Evolutionary conservation across 306 rosid species (phyloP), one percentile per base, ranked within the genome.

Genomic region (Castanospermum australe): DNA sequence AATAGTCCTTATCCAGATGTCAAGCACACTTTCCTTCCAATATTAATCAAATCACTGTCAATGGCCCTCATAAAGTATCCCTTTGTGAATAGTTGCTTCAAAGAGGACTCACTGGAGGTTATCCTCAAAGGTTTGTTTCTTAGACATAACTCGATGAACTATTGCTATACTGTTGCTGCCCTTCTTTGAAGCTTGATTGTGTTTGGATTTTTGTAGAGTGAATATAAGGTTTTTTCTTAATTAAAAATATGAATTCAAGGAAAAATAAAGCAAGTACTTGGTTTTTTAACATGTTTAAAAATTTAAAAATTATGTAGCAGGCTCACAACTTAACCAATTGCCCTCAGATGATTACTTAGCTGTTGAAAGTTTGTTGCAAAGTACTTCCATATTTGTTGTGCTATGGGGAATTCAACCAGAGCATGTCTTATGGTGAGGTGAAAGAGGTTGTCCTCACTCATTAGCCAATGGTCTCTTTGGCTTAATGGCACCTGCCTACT

Each of bases 11-110:
- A 86, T 72, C 84, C 89, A 70, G 89, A 84, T 78, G 88, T 91
- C 73, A 95, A 92, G 83, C 86, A 90, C 85, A 95, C 98, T 66
- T 95, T 87, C 85, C 99, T 95, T 82, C 99, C 99, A 60, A 67
- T 77, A 50, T 59, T 93, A 86, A 81, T 95, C 41, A 95, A 93
- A 82, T 93, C 93, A 20, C 94, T 95, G 25, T 92, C 99, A 77
- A 79, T 85, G 89, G 96, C 99, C 52, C 81, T 95, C 85, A 81
- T 71, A 78, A 90, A 88, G 79, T 91, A 88, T 82, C 98, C 99
- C 11, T 75, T 71, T 36, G 59, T 95, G 80, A 95, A 93, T 78
- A 93, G 98, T 84, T 85, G 94, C 89, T 95, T 92, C 92, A 88
- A 68, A 38, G 98, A 95, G 73, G 95, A 88, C 55, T 86, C 86